Evolutionary conservation across 768 basidiomycete species (phyloP).

Genomic region (Chalciporus sphaerocephalus): DNA sequence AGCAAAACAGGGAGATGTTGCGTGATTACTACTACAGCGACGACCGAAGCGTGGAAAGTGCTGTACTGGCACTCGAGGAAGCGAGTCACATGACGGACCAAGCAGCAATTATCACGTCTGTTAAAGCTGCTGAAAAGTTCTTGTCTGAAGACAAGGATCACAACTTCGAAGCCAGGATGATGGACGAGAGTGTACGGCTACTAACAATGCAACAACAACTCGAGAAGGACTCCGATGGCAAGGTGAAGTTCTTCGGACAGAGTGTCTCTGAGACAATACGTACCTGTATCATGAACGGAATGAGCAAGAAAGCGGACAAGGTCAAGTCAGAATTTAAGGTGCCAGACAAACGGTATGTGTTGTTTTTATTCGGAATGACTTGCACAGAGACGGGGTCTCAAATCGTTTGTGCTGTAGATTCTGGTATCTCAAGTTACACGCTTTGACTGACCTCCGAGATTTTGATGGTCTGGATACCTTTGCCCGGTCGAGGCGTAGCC

Average conservation of each 20-base stretch:
- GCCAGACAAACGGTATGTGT: conserved; percentile 80
- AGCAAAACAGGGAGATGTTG: conserved; percentile 87
- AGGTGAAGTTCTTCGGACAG: conserved; percentile 73
- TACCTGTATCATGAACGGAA: conserved; percentile 68
- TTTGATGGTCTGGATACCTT: conserved; percentile 86
- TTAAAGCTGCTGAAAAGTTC: conserved; percentile 85
- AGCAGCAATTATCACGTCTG: conserved; percentile 58
- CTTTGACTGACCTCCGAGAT: conserved; percentile 72
- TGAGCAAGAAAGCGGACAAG: conserved; percentile 87
- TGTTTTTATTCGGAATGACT: background rate
- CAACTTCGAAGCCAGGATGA: conserved; percentile 92
- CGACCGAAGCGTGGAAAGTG: conserved; percentile 90
- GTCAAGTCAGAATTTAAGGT: conserved; percentile 89
- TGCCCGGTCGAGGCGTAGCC: conserved; percentile 81
- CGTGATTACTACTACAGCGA: conserved; percentile 98
- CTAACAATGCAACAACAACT: conserved; percentile 79
- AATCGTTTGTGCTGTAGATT: conserved; percentile 48
- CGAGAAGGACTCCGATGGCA: conserved; percentile 79
- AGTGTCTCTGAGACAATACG: conserved; percentile 87
- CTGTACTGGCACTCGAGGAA: conserved; percentile 83
- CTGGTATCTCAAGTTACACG: conserved; percentile 89
- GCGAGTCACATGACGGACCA: conserved; percentile 70
- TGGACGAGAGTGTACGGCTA: conserved; percentile 80
- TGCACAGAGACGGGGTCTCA: background rate
- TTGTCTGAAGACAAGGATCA: conserved; percentile 94